Evolutionary conservation across 192 early-diverging fungal species (phyloP).

Genomic region (Backusella luteola): DNA sequence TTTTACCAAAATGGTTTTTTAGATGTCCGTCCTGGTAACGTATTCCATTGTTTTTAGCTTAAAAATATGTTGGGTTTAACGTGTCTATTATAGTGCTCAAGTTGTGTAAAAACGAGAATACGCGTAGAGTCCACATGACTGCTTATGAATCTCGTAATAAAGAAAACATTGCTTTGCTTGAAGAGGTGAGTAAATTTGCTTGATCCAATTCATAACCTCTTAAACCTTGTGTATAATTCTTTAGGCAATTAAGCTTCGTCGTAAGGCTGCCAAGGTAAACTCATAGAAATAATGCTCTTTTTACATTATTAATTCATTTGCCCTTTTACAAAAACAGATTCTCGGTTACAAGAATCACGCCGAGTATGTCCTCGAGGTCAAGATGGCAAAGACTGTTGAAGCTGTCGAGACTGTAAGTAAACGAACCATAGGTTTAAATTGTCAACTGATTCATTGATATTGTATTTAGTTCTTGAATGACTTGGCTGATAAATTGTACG

Average conservation of each 20-base stretch:
- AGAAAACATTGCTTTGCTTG: conserved; percentile 59
- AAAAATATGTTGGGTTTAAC: background rate
- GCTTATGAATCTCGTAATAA: conserved; percentile 58
- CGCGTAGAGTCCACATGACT: conserved; percentile 46
- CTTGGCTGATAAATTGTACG: conserved; percentile 55
- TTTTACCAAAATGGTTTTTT: background rate
- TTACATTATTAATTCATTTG: background rate
- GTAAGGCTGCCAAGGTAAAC: conserved; percentile 38
- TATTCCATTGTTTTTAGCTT: background rate
- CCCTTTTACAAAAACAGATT: conserved; percentile 48
- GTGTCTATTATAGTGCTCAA: conserved; percentile 38
- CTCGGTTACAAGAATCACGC: conserved; percentile 75
- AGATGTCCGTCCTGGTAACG: conserved; percentile 35
- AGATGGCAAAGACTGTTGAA: conserved; percentile 78
- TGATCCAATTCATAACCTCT: background rate
- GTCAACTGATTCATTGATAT: background rate
- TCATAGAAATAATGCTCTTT: conserved; percentile 36
- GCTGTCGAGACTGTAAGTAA: conserved; percentile 45
- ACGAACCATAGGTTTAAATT: background rate
- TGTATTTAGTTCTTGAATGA: conserved; percentile 60
- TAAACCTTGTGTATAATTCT: background rate
- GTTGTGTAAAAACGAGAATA: conserved; percentile 50
- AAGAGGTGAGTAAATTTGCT: conserved; percentile 42
- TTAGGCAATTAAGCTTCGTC: conserved; percentile 38
- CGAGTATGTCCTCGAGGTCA: conserved; percentile 68